phyloP scores from a whole-genome alignment of 495 filamentous ascomycete genomes.

The Bryoglossum gracile region DNA sequence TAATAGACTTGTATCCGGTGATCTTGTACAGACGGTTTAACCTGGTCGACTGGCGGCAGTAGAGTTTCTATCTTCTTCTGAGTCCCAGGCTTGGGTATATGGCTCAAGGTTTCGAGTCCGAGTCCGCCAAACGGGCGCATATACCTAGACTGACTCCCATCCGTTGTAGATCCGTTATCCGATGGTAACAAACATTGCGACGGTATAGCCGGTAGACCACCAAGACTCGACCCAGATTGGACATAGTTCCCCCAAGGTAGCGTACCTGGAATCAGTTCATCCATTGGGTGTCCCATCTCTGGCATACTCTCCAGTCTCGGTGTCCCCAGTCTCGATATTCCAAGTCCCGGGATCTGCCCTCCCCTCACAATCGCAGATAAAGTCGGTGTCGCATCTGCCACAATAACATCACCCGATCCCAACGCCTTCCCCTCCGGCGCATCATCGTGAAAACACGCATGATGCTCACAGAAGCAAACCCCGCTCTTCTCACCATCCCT shows the following conservation, averaged over 20 bases:
- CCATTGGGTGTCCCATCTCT: conserved; percentile 1
- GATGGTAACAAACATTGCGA: conserved; percentile 43
- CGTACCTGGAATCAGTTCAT: conserved; percentile 47
- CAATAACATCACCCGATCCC: neutral
- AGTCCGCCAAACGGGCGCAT: conserved; percentile 37
- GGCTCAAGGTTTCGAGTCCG: conserved; percentile 27
- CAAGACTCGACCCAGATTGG: conserved; percentile 30
- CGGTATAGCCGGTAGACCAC: conserved; percentile 40
- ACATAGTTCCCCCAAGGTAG: conserved; percentile 38
- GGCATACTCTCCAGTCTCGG: too few relatives aligned
- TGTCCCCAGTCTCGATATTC: too few relatives aligned
- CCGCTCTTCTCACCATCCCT: conserved; percentile 26
- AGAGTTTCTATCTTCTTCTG: neutral
- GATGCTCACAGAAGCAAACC: conserved; percentile 64
- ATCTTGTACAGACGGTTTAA: neutral
- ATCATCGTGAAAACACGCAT: conserved; percentile 61
- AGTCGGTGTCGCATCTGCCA: conserved; percentile 3
- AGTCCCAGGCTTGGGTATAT: conserved; percentile 13
- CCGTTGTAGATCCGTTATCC: conserved; percentile 29
- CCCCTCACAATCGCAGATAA: too few relatives aligned
- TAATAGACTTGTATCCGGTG: conserved; percentile 20
- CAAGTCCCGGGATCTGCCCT: too few relatives aligned
- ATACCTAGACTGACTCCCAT: conserved; percentile 38
- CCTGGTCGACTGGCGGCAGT: neutral
- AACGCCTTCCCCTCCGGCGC: conserved; percentile 25